Evolutionary conservation across 2,329 filamentous ascomycete genomes (phyloP).

Genomic region (Venturiaceae sp.): DNA sequence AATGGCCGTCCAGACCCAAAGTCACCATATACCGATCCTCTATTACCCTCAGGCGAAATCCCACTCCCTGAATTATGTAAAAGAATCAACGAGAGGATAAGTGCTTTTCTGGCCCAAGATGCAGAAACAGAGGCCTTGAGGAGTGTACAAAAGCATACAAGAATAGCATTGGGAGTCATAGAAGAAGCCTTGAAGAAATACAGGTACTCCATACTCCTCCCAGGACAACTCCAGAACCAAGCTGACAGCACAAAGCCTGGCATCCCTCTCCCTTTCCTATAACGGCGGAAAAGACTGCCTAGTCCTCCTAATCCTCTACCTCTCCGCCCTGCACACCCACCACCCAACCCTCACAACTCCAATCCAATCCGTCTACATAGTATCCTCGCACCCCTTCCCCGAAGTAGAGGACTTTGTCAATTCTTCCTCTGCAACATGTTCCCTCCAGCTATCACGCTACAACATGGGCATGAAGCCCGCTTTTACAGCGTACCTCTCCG

Average conservation of each 20-base stretch:
- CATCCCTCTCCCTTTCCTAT: slow-evolving; percentile 81
- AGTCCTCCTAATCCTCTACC: slow-evolving; percentile 78
- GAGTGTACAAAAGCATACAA: slow-evolving; percentile 64
- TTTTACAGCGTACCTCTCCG: slow-evolving; percentile 65
- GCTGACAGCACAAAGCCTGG: slow-evolving; percentile 42
- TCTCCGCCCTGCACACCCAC: slow-evolving; percentile 48
- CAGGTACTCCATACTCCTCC: slow-evolving; percentile 42
- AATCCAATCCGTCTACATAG: slow-evolving; percentile 85
- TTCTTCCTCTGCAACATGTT: slow-evolving; percentile 55
- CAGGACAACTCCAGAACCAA: slow-evolving; percentile 4
- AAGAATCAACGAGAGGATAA: slow-evolving; percentile 1
- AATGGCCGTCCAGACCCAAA: neutral
- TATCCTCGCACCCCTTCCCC: slow-evolving; percentile 71
- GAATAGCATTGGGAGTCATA: slow-evolving; percentile 62
- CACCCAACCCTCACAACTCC: slow-evolving; percentile 31
- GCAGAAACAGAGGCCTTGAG: slow-evolving; percentile 47
- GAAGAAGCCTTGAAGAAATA: slow-evolving; percentile 67
- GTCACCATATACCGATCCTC: neutral
- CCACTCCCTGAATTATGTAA: slow-evolving; percentile 4
- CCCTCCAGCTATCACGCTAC: slow-evolving; percentile 66
- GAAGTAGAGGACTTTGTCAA: slow-evolving; percentile 81
- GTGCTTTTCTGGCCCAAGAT: slow-evolving; percentile 31
- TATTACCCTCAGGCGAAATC: neutral
- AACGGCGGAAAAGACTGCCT: slow-evolving; percentile 98
- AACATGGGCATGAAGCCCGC: slow-evolving; percentile 70